Conservation (phyloP, 805 yeast genomes). For the Starmera quercuum region DNA sequence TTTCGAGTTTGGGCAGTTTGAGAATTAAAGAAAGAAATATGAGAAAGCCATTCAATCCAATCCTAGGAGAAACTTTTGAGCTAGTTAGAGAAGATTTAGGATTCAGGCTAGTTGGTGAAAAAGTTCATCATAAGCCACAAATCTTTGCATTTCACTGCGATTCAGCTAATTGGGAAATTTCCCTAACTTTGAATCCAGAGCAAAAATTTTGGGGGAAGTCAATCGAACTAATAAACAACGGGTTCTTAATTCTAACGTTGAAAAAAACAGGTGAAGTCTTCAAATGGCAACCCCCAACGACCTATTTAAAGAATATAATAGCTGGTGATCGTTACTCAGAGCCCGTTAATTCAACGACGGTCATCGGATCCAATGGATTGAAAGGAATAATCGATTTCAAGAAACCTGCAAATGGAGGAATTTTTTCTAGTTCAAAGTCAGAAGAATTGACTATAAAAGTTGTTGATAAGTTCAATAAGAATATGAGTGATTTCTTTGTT, state of each 20-base stretch:
- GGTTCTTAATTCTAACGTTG: slow-evolving; percentile 51
- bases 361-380: slow-evolving; percentile 62
- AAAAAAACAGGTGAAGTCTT: slow-evolving; percentile 58
- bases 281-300: slow-evolving; percentile 77
- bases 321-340: slow-evolving; percentile 95
- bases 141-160: slow-evolving; percentile 80
- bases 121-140: slow-evolving; percentile 82
- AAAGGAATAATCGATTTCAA: slow-evolving; percentile 70
- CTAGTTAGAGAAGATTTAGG: slow-evolving; percentile 79
- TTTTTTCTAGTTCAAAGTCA: slow-evolving; percentile 79
- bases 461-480: slow-evolving; percentile 11
- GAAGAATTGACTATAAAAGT: slow-evolving; percentile 49
- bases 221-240: slow-evolving; percentile 73
- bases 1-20: slow-evolving; percentile 61
- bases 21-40: slow-evolving; percentile 68
- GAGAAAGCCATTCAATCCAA: slow-evolving; percentile 92
- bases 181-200: slow-evolving; percentile 59
- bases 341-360: slow-evolving; percentile 63
- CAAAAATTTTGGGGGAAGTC: slow-evolving; percentile 96
- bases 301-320: slow-evolving; percentile 75
- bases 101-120: slow-evolving; percentile 70
- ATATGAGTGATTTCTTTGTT: slow-evolving; percentile 13
- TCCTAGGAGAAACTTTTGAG: slow-evolving; percentile 90
- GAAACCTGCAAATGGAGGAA: slow-evolving; percentile 47
- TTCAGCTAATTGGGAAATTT: slow-evolving; percentile 59